Evolutionary conservation across 2,329 filamentous ascomycete genomes (phyloP).

Genomic region (Orbilia javanica): DNA sequence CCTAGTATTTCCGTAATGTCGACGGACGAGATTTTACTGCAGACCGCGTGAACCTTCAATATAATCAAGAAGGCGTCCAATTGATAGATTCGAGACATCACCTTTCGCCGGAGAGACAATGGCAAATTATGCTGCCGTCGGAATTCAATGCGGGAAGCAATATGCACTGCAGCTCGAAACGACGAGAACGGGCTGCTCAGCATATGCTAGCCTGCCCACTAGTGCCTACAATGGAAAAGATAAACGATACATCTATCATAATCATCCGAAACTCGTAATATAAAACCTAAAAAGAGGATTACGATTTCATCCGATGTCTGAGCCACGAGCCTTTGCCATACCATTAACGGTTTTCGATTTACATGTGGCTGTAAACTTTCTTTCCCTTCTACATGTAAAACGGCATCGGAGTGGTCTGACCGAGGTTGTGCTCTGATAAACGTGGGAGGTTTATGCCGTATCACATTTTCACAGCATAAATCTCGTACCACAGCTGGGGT

Average conservation of each 20-base stretch:
- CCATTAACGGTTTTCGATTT: neutral
- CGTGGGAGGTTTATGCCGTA: conserved; percentile 35
- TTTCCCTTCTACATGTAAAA: neutral
- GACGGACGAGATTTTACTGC: neutral
- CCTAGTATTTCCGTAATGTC: conserved; percentile 6
- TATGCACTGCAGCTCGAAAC: conserved; percentile 16
- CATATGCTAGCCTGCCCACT: neutral
- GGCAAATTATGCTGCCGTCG: conserved; percentile 34
- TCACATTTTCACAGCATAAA: conserved; percentile 46
- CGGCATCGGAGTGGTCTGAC: conserved; percentile 33
- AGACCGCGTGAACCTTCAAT: conserved; percentile 17
- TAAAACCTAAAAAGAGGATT: conserved; percentile 29
- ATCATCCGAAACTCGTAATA: conserved; percentile 25
- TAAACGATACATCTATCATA: conserved; percentile 9
- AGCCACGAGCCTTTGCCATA: conserved; percentile 17
- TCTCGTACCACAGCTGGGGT: conserved; percentile 48
- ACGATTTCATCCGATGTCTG: conserved; percentile 57
- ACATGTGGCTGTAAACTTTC: conserved; percentile 16
- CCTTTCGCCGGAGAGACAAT: conserved; percentile 17
- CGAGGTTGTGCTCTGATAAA: conserved; percentile 40
- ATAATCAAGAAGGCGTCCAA: conserved; percentile 20
- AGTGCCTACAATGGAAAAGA: conserved; percentile 27
- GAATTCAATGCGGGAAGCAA: conserved; percentile 31
- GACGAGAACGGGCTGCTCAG: conserved; percentile 19
- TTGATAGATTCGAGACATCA: conserved; percentile 10